phyloP scores from a whole-genome alignment of 768 basidiomycete species.

The Mycena pura region DNA sequence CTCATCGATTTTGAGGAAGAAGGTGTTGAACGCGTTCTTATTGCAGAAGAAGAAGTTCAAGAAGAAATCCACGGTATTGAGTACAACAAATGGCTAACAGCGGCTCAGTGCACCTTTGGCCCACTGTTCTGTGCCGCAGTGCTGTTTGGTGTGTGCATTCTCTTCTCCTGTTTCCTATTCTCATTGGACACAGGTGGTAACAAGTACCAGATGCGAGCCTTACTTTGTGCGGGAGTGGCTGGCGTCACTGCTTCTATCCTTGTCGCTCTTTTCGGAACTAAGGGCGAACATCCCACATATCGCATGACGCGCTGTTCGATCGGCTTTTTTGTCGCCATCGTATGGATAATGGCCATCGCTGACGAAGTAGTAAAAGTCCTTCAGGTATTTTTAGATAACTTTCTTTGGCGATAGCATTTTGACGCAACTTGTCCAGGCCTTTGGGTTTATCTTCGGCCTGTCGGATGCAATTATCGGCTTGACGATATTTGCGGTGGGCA shows the following conservation, averaged over 20 bases:
- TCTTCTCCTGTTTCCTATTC: constrained; percentile 9
- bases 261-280: constrained; percentile 65
- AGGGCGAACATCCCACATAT: constrained; percentile 61
- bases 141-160: constrained; percentile 69
- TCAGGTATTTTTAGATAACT: constrained; percentile 57
- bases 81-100: constrained; percentile 86
- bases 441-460: constrained; percentile 92
- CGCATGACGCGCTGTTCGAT: constrained; percentile 82
- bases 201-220: constrained; percentile 53
- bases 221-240: constrained; percentile 58
- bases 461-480: constrained; percentile 97
- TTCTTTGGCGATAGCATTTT: background rate
- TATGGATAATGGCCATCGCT: constrained; percentile 99
- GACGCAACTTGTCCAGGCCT: constrained; percentile 61
- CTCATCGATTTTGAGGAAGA: constrained; percentile 81
- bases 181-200: constrained; percentile 47
- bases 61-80: constrained; percentile 70
- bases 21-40: constrained; percentile 67
- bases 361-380: constrained; percentile 94
- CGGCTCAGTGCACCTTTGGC: constrained; percentile 81
- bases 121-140: constrained; percentile 80
- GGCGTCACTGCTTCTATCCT: constrained; percentile 62
- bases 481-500: constrained; percentile 96
- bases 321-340: constrained; percentile 89
- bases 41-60: constrained; percentile 77